Evolutionary conservation across 2,329 filamentous ascomycete species (phyloP), one percentile per base, ranked within the genome.

Genomic region (Penicillium polonicum): DNA sequence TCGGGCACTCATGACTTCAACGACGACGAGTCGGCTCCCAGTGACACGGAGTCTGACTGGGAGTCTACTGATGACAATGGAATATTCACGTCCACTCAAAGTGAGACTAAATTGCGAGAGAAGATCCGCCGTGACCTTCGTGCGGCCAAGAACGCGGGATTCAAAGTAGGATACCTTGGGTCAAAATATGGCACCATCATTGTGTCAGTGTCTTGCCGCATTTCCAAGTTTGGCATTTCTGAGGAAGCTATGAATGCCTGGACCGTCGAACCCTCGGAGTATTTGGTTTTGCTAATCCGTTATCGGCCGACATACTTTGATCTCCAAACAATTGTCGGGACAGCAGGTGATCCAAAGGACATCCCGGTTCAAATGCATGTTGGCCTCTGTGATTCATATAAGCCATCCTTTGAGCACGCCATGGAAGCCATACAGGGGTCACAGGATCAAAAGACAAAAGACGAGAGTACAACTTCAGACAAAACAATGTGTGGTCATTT

Each of bases 231-330:
- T 1, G 86, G 83, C 0, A 83, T 96, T 13, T 88, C 90, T 0
- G 82, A 88, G 38, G 89, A 92, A 67, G 87, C 86, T 0, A 83
- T 91, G 73, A 82, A 88, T 67, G 89, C 91, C 1, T 96, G 92
- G 92, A 82, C 88, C 59, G 72, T 96, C 12, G 74, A 83, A 15
- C 74, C 80, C 0, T 74, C 79, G 0, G 87, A 92, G 35, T 92
- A 93, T 67, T 72, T 96, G 39, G 83, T 93, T 5, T 78, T 95
- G 5, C 78, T 96, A 23, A 82, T 94, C 43, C 82, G 83, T 36
- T 89, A 89, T 62, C 75, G 80, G 0, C 72, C 74, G n/a, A 80
- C 78, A 0, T 96, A 95, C 72, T 80, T 79, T 33, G 76, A 78
- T 3, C 76, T 89, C 48, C 81, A 88, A 17, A 29, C 42, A 70